A percentile compares a stretch with the other conserved stretches of the same genome.
phyloP scores from a whole-genome alignment of 768 basidiomycete genomes.

The Suillus discolor region DNA sequence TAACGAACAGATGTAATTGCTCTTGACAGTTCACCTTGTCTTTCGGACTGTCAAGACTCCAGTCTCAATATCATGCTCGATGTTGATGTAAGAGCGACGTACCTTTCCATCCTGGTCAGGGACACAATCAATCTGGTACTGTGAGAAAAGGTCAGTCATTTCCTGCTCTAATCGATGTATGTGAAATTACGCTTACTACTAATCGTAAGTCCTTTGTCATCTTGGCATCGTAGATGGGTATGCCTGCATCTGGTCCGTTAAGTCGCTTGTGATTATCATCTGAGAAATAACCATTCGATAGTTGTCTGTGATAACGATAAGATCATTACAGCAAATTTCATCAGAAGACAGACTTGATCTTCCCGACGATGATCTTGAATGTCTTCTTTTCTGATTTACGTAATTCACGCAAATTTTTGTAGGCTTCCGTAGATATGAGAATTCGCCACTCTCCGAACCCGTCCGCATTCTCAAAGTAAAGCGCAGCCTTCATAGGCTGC shows the following conservation, averaged over 20 bases:
- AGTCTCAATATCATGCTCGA: background rate
- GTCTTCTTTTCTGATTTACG: slow-evolving; percentile 45
- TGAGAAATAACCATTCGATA: slow-evolving; percentile 72
- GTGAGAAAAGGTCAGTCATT: slow-evolving; percentile 2
- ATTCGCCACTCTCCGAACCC: slow-evolving; percentile 70
- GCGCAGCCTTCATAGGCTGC: slow-evolving; percentile 60
- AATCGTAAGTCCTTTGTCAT: slow-evolving; percentile 56
- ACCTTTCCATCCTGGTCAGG: slow-evolving; percentile 39
- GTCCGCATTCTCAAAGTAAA: slow-evolving; percentile 56
- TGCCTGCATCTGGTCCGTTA: slow-evolving; percentile 41
- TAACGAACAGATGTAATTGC: background rate
- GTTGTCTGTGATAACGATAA: slow-evolving; percentile 45
- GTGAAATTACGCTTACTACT: slow-evolving; percentile 39
- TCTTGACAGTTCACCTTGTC: slow-evolving; percentile 34
- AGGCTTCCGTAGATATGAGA: slow-evolving; percentile 54
- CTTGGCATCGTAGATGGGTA: slow-evolving; percentile 72
- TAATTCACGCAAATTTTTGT: slow-evolving; percentile 49
- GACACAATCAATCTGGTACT: slow-evolving; percentile 55
- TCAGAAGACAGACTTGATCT: slow-evolving; percentile 55
- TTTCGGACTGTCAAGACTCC: slow-evolving; percentile 32
- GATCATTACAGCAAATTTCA: background rate
- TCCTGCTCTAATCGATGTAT: slow-evolving; percentile 22
- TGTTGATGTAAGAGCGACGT: slow-evolving; percentile 8
- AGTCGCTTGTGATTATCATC: slow-evolving; percentile 67
- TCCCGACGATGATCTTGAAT: slow-evolving; percentile 62